These are phyloP conservation scores for Austroboletus eburneus DNA, from an alignment of 768 basidiomycete species.

Conservation along the genomic window DNA sequence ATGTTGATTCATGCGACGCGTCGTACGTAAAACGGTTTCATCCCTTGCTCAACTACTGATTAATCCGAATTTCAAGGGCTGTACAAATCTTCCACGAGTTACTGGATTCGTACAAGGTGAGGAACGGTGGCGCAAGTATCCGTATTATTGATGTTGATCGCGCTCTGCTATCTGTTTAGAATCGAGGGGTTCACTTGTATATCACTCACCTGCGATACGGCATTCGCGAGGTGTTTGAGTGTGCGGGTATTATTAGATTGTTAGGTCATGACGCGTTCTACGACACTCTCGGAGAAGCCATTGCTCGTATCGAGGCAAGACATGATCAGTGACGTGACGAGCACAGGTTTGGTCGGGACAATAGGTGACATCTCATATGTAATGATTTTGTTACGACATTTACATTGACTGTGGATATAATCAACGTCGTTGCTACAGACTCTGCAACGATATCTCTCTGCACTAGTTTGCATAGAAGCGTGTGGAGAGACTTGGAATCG, in stretches of 20 bases:
- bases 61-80: slow-evolving; percentile 45
- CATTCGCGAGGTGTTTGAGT: slow-evolving; percentile 38
- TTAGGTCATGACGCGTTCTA: slow-evolving; percentile 44
- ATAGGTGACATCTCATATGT: not conserved
- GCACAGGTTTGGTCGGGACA: not conserved
- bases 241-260: slow-evolving; percentile 40
- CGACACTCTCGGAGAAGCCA: slow-evolving; percentile 41
- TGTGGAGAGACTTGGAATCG: not conserved
- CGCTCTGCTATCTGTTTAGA: slow-evolving; percentile 21
- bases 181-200: slow-evolving; percentile 41
- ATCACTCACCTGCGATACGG: slow-evolving; percentile 42
- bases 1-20: slow-evolving; percentile 88
- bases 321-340: slow-evolving; percentile 7
- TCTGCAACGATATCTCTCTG: not conserved
- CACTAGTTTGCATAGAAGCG: not conserved
- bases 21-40: slow-evolving; percentile 54
- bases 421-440: not conserved
- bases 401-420: not conserved
- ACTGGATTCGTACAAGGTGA: slow-evolving; percentile 70
- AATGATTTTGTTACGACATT: not conserved
- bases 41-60: slow-evolving; percentile 3
- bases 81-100: slow-evolving; percentile 81
- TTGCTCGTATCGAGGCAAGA: slow-evolving; percentile 33
- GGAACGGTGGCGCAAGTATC: not conserved
- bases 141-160: not conserved